Base-by-base conservation (phyloP, 2,329 filamentous ascomycete genomes). In the Calonectria hongkongensis region DNA sequence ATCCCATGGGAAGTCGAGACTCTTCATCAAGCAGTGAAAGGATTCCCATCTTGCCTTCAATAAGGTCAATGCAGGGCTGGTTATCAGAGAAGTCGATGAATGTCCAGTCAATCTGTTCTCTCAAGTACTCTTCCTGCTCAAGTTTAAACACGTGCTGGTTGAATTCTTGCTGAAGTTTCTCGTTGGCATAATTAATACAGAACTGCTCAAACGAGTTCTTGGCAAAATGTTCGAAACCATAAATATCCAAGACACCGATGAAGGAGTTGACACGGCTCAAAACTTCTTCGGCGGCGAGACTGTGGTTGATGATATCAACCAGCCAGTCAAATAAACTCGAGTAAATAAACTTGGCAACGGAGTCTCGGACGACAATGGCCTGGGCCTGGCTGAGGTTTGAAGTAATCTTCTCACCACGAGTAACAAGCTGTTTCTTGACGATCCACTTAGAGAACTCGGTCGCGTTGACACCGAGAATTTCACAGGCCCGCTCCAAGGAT, bases 181-280 rank as follows among this genome's bases (percentile, higher is more conserved):
- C 97, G 85, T 99, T 99, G 85, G 97, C 97, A 82, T 99, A 99
- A 86, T 99, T 99, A 90, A 99, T 99, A 86, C 97, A 99, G 86
- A 99, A 99, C 84, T 99, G 97, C 84, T 99, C 97, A 81, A 99
- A 99, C 0, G 97, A 99, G 87, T 99, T 99, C 89, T 98, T 98
- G 74, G 97, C 96, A 82, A 99, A 99, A 86, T 98, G 97, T 85
- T 99, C 97, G 82, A 99, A 99, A 75, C 96, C 96, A 85, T 98
- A 98, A 79, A 99, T 99, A 94, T 99, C 97, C 76, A 99, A 91
- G 60, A 99, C 97, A 84, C 97, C 97, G 80, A 99, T 99, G 85
- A 99, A 99, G 2, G 95, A 96, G 68, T 88, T 91, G 70, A 98
- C 95, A 48, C 94, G 92, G 79, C 89, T 92, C 66, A 98, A 85